These are phyloP conservation scores for Psilocybe azurescens DNA, from an alignment of 768 basidiomycete species.

Conservation along the genomic window DNA sequence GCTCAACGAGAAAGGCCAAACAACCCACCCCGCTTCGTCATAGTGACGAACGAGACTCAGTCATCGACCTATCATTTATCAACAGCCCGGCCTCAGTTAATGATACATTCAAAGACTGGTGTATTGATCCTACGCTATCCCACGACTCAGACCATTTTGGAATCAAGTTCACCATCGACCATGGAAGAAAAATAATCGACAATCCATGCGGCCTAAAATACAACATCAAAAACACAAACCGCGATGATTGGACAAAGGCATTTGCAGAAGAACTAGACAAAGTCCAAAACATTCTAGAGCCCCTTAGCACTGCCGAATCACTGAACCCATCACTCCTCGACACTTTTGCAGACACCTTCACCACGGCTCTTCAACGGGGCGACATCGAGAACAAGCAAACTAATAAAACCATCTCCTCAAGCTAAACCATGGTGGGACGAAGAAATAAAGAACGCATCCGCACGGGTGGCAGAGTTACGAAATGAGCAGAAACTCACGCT, in stretches of 20 bases:
- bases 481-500: neutral
- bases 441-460: slow-evolving; percentile 14
- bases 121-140: slow-evolving; percentile 10
- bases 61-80: too few relatives aligned
- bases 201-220: slow-evolving; percentile 13
- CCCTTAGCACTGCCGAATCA: neutral
- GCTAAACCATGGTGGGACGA: slow-evolving; percentile 28
- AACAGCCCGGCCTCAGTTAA: too few relatives aligned
- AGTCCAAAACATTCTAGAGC: neutral
- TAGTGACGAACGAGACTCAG: too few relatives aligned
- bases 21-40: too few relatives aligned
- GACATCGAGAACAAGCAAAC: neutral
- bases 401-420: neutral
- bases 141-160: slow-evolving; percentile 26
- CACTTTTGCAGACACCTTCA: neutral
- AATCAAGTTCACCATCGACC: slow-evolving; percentile 24
- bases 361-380: neutral
- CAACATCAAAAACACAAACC: neutral
- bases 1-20: too few relatives aligned
- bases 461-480: slow-evolving; percentile 6
- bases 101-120: too few relatives aligned
- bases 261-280: neutral
- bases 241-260: neutral
- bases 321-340: neutral
- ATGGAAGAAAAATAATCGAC: slow-evolving; percentile 18